These are phyloP conservation scores for Ganoderma resinaceum DNA, from an alignment of 1,284 basidiomycete genomes.

Conservation along the genomic window DNA sequence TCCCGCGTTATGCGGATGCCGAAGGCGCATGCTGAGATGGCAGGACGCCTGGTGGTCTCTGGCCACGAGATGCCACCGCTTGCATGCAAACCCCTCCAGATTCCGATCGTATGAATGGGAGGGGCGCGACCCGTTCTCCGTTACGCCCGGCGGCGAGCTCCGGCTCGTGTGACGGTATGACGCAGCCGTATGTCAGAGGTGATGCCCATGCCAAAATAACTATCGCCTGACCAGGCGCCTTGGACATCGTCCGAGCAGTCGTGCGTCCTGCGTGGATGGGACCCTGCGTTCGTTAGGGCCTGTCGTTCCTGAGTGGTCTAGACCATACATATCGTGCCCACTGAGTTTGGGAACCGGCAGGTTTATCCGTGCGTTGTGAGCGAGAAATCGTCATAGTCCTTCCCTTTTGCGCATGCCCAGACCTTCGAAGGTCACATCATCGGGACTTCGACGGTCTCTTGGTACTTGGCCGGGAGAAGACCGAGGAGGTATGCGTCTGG, in stretches of 20 bases:
- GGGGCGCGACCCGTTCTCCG: conserved; percentile 1
- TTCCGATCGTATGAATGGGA: neutral
- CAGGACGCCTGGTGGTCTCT: neutral
- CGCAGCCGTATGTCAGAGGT: neutral
- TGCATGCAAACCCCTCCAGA: neutral
- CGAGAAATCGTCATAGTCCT: neutral
- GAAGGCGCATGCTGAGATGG: neutral
- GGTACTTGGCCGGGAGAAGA: neutral
- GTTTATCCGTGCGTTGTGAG: neutral
- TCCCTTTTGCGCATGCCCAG: neutral
- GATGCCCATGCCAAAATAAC: neutral
- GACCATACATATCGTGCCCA: neutral
- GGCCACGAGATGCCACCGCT: neutral
- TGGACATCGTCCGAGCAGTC: neutral
- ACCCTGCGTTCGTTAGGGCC: neutral
- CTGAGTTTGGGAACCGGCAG: neutral
- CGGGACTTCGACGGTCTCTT: neutral
- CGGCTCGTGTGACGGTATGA: neutral
- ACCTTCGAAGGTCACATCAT: neutral
- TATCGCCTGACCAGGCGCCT: neutral
- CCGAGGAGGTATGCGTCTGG: neutral
- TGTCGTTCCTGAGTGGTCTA: neutral
- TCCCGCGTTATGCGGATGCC: neutral
- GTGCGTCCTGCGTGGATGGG: neutral
- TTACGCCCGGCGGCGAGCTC: neutral